Evolutionary conservation across 148 eudicot species (phyloP), one percentile per base, ranked within the genome.

Genomic region (Diospyros kaki): DNA sequence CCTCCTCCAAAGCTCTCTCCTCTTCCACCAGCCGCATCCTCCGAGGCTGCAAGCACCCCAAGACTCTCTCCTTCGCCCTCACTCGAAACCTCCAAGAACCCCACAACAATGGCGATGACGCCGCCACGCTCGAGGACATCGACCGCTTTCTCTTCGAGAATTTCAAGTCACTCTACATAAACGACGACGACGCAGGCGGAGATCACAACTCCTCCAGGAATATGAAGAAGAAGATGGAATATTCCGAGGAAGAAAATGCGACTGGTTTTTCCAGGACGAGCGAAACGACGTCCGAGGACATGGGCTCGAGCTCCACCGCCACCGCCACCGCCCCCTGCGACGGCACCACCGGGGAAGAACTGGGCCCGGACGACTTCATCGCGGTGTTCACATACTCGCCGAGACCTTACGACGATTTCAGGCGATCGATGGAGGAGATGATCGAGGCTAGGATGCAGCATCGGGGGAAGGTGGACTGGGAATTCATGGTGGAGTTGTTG

Each of bases 401-500:
- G 63, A 81, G 78, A 53, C 98, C 96, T 1, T 84, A 77, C 58
- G 84, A 82, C 55, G 96, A 91, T 76, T 91, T 91, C 73, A 64
- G 80, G 83, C 80, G 40, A 17, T 93, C 98, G 62, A 93, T 93
- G 98, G 73, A 78, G 73, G 86, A 86, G 80, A 75, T 91, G 83
- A 51, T 84, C n/a, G 89, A 86, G 43, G 92, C 88, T 4, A 66
- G 87, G 44, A 40, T 79, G 50, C 66, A 80, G 4, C 61, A 79
- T 38, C 52, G 77, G 4, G 86, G 84, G 58, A 73, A 69, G 58
- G 88, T 91, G 38, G 89, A 93, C 74, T 91, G 93, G 96, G 92
- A 87, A 4, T 93, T 89, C 54, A 78, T 91, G 89, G 92, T 91
- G 68, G 94, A 89, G 73, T 78, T 93, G 15, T 56, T 93, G 77